phyloP scores from a whole-genome alignment of 2,329 filamentous ascomycete genomes.

The Dichotomopilus funicola region DNA sequence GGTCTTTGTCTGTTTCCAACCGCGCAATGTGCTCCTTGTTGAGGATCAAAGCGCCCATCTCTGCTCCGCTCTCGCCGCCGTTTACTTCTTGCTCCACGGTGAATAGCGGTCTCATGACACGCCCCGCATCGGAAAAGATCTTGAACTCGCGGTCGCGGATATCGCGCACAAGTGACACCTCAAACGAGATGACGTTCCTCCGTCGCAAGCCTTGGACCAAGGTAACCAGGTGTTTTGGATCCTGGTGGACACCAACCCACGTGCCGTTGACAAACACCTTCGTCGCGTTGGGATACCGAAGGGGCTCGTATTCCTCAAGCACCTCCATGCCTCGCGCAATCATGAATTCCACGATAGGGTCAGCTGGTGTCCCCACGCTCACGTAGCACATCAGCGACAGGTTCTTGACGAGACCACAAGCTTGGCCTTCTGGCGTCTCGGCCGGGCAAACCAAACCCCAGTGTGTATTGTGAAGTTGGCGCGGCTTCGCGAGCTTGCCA shows the following conservation, averaged over 20 bases:
- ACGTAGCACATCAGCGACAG: slow-evolving; percentile 97
- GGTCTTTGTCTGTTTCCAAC: slow-evolving; percentile 66
- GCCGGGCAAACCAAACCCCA: slow-evolving; percentile 97
- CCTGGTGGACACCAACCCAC: slow-evolving; percentile 93
- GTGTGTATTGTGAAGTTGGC: slow-evolving; percentile 96
- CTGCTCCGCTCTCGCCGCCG: slow-evolving; percentile 46
- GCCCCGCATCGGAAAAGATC: slow-evolving; percentile 93
- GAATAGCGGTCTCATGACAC: slow-evolving; percentile 89
- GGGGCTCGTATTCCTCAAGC: slow-evolving; percentile 86
- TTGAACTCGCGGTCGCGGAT: slow-evolving; percentile 98
- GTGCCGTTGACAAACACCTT: slow-evolving; percentile 98
- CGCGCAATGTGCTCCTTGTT: slow-evolving; percentile 74
- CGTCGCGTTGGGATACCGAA: slow-evolving; percentile 81
- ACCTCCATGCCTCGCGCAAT: slow-evolving; percentile 93
- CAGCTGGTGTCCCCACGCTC: slow-evolving; percentile 85
- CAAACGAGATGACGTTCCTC: slow-evolving; percentile 76
- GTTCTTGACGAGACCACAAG: slow-evolving; percentile 97
- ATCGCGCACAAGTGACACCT: slow-evolving; percentile 91
- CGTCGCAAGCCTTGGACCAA: slow-evolving; percentile 72
- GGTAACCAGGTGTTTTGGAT: slow-evolving; percentile 76
- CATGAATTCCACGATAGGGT: slow-evolving; percentile 93
- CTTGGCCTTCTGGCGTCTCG: slow-evolving; percentile 96
- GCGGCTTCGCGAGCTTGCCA: slow-evolving; percentile 95
- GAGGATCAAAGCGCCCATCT: slow-evolving; percentile 67
- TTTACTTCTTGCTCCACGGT: slow-evolving; percentile 86